phyloP scores from a whole-genome alignment of 73 alveolate species.

The Symbiodinium pilosum region DNA sequence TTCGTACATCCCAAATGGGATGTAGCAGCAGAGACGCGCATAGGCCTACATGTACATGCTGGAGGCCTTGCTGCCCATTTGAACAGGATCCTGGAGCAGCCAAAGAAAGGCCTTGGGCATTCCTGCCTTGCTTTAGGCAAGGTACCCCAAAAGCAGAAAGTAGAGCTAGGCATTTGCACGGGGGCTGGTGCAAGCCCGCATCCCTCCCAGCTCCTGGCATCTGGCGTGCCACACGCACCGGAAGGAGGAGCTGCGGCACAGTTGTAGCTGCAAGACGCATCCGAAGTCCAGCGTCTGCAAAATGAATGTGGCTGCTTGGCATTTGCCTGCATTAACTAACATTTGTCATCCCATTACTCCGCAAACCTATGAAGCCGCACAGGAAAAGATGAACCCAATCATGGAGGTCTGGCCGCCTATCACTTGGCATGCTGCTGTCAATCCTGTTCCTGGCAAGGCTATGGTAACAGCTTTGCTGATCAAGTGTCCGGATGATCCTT shows the following conservation, averaged over 20 bases:
- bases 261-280: background rate
- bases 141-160: background rate
- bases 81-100: background rate
- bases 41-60: background rate
- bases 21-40: background rate
- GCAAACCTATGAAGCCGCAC: background rate
- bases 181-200: background rate
- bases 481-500: conserved; percentile 83
- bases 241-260: background rate
- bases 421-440: background rate
- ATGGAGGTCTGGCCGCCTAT: conserved; percentile 76
- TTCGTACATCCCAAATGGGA: background rate
- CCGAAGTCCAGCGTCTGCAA: background rate
- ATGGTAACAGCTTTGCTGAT: conserved; percentile 85
- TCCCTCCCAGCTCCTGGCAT: background rate
- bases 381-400: conserved; percentile 93
- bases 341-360: background rate
- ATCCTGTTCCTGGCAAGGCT: background rate
- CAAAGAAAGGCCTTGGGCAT: background rate
- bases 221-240: background rate
- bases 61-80: background rate
- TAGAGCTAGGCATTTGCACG: background rate
- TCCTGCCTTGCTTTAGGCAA: background rate
- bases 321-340: background rate
- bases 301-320: background rate